Evolutionary conservation across 2,329 filamentous ascomycete species (phyloP).

Genomic region (Aspergillus hortae): DNA sequence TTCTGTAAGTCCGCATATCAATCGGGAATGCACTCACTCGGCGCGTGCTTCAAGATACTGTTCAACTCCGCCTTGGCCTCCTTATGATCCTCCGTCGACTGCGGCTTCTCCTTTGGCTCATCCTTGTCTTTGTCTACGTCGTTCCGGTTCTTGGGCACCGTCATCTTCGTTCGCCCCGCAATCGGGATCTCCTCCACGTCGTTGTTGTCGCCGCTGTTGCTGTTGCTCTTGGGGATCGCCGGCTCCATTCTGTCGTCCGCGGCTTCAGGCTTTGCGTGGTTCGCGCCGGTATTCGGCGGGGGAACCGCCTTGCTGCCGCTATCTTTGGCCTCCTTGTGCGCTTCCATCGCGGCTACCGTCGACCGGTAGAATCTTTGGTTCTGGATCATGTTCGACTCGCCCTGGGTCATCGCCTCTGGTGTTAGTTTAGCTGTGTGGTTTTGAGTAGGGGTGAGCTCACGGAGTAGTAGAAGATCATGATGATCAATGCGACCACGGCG

Average conservation of each 20-base stretch:
- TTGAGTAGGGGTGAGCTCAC: conserved; percentile 42
- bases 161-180: conserved; percentile 54
- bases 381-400: conserved; percentile 37
- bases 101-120: conserved; percentile 51
- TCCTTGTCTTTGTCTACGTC: conserved; percentile 36
- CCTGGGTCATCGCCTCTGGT: conserved; percentile 21
- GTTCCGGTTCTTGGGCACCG: conserved; percentile 36
- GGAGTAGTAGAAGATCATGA: conserved; percentile 71
- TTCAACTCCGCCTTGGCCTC: conserved; percentile 68
- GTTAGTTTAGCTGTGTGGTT: background rate
- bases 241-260: conserved; percentile 38
- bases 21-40: conserved; percentile 56
- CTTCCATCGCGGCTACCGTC: conserved; percentile 53
- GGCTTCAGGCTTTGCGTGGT: conserved; percentile 20
- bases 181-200: conserved; percentile 47
- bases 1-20: background rate
- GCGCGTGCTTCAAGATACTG: conserved; percentile 75
- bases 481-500: conserved; percentile 59
- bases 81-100: conserved; percentile 13
- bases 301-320: conserved; percentile 59
- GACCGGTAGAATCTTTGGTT: conserved; percentile 53
- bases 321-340: conserved; percentile 39
- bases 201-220: conserved; percentile 32
- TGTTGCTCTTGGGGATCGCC: conserved; percentile 35
- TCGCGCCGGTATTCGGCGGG: conserved; percentile 64